phyloP scores from a whole-genome alignment of 768 basidiomycete genomes.

The Termitomyces sp. region DNA sequence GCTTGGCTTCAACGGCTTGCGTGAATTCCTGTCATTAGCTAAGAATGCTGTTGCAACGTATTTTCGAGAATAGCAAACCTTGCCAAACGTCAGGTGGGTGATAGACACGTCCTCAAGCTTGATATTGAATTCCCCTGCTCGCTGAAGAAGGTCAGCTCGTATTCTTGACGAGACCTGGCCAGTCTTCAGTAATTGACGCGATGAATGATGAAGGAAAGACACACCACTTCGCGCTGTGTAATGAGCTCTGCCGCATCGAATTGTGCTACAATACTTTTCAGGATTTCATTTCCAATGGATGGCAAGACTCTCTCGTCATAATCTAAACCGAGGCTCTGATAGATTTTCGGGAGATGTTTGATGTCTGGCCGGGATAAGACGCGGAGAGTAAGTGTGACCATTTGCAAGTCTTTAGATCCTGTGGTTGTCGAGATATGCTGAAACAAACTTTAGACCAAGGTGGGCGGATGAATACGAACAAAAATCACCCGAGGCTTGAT shows the following conservation, averaged over 20 bases:
- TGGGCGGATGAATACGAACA: conserved; percentile 1
- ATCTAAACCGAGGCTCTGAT: conserved; percentile 91
- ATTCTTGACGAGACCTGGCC: conserved; percentile 84
- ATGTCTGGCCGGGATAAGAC: conserved; percentile 94
- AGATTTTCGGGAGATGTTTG: conserved; percentile 84
- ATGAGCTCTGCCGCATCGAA: conserved; percentile 97
- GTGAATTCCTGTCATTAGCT: conserved; percentile 68
- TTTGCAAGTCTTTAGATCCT: conserved; percentile 97
- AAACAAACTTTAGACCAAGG: neutral
- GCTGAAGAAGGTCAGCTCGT: conserved; percentile 83
- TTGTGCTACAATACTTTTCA: conserved; percentile 97
- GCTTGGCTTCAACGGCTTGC: conserved; percentile 99
- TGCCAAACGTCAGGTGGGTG: conserved; percentile 85
- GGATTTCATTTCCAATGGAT: conserved; percentile 95
- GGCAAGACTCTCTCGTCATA: conserved; percentile 98
- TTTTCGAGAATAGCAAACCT: conserved; percentile 37
- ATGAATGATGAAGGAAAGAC: conserved; percentile 22
- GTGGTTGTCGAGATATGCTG: conserved; percentile 99
- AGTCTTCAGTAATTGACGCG: neutral
- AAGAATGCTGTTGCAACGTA: neutral
- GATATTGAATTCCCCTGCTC: conserved; percentile 96
- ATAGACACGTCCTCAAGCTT: conserved; percentile 96
- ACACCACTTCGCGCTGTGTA: conserved; percentile 94
- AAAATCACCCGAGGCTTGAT: conserved; percentile 85
- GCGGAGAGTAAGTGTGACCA: conserved; percentile 95